Evolutionary conservation across 345 rosid species (phyloP).

Genomic region (Turnera subulata): DNA sequence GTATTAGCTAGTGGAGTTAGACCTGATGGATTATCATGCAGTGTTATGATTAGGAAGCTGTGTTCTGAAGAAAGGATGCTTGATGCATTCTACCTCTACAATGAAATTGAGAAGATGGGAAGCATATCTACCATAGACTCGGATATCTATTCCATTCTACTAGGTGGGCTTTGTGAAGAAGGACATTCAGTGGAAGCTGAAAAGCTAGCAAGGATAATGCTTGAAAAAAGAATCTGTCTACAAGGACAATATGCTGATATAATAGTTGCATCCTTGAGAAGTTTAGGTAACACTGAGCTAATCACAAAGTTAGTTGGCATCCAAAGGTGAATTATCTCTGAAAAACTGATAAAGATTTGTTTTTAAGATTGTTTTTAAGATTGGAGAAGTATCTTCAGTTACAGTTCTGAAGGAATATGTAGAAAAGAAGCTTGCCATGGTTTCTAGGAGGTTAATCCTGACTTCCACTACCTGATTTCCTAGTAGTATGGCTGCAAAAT

Average conservation of each 20-base stretch:
- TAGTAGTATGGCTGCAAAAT: no score
- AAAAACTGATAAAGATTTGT: no score
- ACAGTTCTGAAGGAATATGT: no score
- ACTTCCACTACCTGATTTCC: no score
- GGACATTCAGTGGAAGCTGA: conserved; percentile 51
- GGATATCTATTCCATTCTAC: conserved; percentile 49
- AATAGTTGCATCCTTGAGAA: conserved; percentile 35
- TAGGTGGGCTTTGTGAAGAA: conserved; percentile 46
- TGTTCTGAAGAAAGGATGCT: conserved; percentile 45
- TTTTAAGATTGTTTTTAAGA: no score
- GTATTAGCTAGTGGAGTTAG: conserved; percentile 45
- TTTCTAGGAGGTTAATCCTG: no score
- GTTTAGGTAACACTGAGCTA: conserved; percentile 43
- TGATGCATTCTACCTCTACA: conserved; percentile 49
- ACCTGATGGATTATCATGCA: conserved; percentile 70
- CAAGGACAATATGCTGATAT: conserved; percentile 32
- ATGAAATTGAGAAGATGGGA: conserved; percentile 49
- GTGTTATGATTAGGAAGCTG: conserved; percentile 56
- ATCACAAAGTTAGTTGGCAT: conserved; percentile 25
- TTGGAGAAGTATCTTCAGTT: no score
- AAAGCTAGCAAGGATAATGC: conserved; percentile 51
- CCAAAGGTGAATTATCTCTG: no score
- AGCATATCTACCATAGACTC: conserved; percentile 50
- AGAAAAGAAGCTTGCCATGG: no score
- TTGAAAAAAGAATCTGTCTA: conserved; percentile 42